These are phyloP conservation scores for Pyrenopolyporus hunteri DNA, from an alignment of 495 filamentous ascomycete species.

Conservation along the genomic window DNA sequence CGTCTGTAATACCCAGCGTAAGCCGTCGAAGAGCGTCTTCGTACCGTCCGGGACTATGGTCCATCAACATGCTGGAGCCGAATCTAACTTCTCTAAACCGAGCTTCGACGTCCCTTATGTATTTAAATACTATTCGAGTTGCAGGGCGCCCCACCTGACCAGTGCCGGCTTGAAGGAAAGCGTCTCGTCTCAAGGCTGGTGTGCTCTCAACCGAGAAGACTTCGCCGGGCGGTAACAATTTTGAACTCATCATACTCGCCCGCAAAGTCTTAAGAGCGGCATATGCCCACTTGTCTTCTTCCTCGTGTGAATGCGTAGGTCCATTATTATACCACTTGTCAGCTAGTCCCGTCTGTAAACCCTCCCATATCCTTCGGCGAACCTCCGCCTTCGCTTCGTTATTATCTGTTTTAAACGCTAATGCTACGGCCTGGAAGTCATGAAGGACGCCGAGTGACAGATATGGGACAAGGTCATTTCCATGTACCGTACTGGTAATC, in stretches of 20 bases:
- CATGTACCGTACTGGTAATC: conserved; percentile 76
- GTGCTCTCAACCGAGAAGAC: conserved; percentile 74
- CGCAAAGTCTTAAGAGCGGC: conserved; percentile 69
- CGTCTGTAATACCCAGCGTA: conserved; percentile 41
- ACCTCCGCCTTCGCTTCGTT: conserved; percentile 69
- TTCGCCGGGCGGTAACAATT: conserved; percentile 77
- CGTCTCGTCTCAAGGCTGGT: conserved; percentile 63
- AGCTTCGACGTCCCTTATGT: conserved; percentile 68
- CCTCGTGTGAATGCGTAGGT: conserved; percentile 38
- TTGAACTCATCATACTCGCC: conserved; percentile 70
- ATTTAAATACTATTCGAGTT: conserved; percentile 67
- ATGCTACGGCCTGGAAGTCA: conserved; percentile 73
- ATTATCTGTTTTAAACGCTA: conserved; percentile 74
- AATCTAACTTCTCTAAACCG: conserved; percentile 74
- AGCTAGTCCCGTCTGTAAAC: conserved; percentile 55
- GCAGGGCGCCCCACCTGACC: conserved; percentile 64
- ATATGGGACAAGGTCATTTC: conserved; percentile 73
- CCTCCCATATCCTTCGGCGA: conserved; percentile 67
- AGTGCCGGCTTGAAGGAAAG: conserved; percentile 52
- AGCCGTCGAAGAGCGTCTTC: conserved; percentile 60
- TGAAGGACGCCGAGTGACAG: conserved; percentile 77
- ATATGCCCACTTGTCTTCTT: conserved; percentile 74
- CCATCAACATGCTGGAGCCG: conserved; percentile 72
- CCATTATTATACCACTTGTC: conserved; percentile 52
- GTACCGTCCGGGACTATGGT: conserved; percentile 79